These are phyloP conservation scores for Cladophialophora yegresii DNA, from an alignment of 2,329 filamentous ascomycete species.

Conservation along the genomic window DNA sequence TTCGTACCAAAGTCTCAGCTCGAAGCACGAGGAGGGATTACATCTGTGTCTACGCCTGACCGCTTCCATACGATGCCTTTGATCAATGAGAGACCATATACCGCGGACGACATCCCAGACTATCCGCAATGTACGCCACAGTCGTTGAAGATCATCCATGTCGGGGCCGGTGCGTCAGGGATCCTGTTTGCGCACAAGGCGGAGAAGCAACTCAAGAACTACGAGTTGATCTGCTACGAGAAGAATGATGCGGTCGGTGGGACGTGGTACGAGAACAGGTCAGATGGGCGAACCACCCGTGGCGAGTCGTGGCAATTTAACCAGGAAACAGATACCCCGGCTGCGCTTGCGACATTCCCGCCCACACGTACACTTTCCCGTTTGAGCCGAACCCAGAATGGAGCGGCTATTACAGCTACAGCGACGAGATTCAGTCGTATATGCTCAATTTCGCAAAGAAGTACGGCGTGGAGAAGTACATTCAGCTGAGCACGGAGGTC, in stretches of 20 bases:
- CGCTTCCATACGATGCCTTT: slow-evolving; percentile 10
- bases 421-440: slow-evolving; percentile 39
- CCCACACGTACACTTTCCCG: slow-evolving; percentile 31
- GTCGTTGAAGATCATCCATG: slow-evolving; percentile 32
- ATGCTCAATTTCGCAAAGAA: slow-evolving; percentile 36
- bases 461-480: slow-evolving; percentile 29
- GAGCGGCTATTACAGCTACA: slow-evolving; percentile 35
- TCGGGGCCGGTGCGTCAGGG: slow-evolving; percentile 31
- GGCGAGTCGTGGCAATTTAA: not conserved
- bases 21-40: not conserved
- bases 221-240: slow-evolving; percentile 30
- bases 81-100: slow-evolving; percentile 14
- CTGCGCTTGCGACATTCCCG: slow-evolving; percentile 43
- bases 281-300: not conserved
- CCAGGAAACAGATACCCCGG: slow-evolving; percentile 19
- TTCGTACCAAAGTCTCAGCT: not conserved
- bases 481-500: slow-evolving; percentile 23
- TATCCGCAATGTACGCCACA: slow-evolving; percentile 28
- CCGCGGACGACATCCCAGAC: slow-evolving; percentile 22
- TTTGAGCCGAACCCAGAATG: slow-evolving; percentile 36
- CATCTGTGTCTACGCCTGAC: not conserved
- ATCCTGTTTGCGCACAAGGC: slow-evolving; percentile 28
- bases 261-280: slow-evolving; percentile 27
- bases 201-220: slow-evolving; percentile 42
- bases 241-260: slow-evolving; percentile 29